Percentiles rank a stretch among this genome's conserved stretches.
These are phyloP conservation scores for Backusella sp. DNA, from an alignment of 192 early-diverging fungal species.

Conservation along the genomic window DNA sequence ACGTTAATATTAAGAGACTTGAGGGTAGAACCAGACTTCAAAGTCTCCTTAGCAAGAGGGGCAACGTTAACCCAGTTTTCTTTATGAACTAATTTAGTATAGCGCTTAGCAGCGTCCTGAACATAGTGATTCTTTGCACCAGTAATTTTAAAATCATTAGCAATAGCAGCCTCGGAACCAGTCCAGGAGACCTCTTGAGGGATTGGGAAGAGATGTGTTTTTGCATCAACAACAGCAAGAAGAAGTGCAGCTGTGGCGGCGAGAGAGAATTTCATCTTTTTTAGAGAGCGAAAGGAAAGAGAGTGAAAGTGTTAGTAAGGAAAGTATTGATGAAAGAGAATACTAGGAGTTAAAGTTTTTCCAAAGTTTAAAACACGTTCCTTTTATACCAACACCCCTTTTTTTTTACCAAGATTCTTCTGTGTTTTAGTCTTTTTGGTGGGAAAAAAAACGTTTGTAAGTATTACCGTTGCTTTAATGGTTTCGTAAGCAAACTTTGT, in stretches of 20 bases:
- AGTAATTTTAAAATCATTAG: conserved; percentile 19
- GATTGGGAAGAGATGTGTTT: conserved; percentile 28
- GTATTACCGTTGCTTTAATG: not conserved
- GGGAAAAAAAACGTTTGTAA: not conserved
- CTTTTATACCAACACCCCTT: not conserved
- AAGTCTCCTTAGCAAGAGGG: not conserved
- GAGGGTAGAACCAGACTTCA: not conserved
- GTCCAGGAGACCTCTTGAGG: conserved; percentile 29
- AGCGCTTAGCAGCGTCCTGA: conserved; percentile 1
- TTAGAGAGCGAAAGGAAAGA: not conserved
- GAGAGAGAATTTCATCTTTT: not conserved
- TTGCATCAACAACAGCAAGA: conserved; percentile 12
- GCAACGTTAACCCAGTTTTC: not conserved
- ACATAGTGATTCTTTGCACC: conserved; percentile 12
- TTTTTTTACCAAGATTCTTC: not conserved
- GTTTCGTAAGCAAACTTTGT: conserved; percentile 3
- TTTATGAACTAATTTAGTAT: not conserved
- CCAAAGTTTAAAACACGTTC: not conserved
- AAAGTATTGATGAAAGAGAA: not conserved
- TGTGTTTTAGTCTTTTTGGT: not conserved
- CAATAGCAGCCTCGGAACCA: conserved; percentile 7
- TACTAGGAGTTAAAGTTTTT: not conserved
- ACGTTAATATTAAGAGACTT: conserved; percentile 45
- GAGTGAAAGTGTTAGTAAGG: not conserved
- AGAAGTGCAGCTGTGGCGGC: not conserved